Evolutionary conservation across 176 grass and related monocot species (phyloP), one percentile per base, ranked within the genome.

Genomic region (Zoysia pacifica): DNA sequence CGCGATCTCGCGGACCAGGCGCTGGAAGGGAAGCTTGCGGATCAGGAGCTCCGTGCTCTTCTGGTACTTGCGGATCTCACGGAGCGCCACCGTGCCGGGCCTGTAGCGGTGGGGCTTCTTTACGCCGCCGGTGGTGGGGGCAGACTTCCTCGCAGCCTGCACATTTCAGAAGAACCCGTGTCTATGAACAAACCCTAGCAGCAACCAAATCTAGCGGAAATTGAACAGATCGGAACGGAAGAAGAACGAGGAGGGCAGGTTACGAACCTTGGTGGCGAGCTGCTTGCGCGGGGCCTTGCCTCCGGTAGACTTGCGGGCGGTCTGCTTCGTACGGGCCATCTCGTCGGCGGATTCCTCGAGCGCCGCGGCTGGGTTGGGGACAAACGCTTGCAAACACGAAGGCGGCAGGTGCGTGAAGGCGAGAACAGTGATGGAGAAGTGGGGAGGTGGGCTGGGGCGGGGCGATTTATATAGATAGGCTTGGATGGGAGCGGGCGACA

Each of bases 61-160:
- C 95, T 97, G 92, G 81, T 97, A 97, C 90, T 94, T 97, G 78
- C 92, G 84, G 88, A 97, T 97, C 89, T 97, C 95, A 0, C 92
- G 85, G 1, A 97, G 83, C 0, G 95, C 95, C 0, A 97, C 95
- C 0, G 95, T 97, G 0, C 95, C 95, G 0, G 95, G 92, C 42
- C 95, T 81, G 86, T 93, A 97, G 2, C 92, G 42, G 78, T 97
- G 95, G 1, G 95, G 95, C 88, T 97, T 97, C 92, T 97, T 97
- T 73, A 97, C 95, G 0, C 95, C 95, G 18, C 95, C 95, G 0
- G 95, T 97, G 0, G 95, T 89, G 43, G 95, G 92, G 3, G 92
- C 92, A 0, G 95, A 97, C 83, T 97, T 97, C 70, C 95, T 73
- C 50, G 95, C 95, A 3, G 95, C 95, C 87, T 89, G 48, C 40